A percentile compares a stretch with the other conserved stretches of the same genome.
Conservation (phyloP, 805 yeast genomes). For the Sugiyamaella smithiae region DNA sequence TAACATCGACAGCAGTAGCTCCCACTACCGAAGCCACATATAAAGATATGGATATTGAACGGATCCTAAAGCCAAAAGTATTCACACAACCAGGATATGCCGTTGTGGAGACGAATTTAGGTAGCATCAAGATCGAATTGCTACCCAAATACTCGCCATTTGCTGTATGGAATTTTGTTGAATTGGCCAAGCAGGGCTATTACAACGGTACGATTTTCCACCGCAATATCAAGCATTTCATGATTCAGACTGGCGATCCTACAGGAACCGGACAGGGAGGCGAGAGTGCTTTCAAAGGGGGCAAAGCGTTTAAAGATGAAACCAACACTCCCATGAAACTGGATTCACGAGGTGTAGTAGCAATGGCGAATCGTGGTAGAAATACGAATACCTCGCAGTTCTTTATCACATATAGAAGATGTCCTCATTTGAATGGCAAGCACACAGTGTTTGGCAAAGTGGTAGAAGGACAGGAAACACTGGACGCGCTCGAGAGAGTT, state of each 20-base stretch:
- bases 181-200: conserved; percentile 32
- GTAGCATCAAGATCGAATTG: conserved; percentile 27
- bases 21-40: conserved; percentile 28
- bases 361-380: conserved; percentile 94
- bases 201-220: conserved; percentile 33
- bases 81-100: conserved; percentile 31
- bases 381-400: conserved; percentile 91
- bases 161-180: conserved; percentile 31
- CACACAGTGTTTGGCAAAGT: conserved; percentile 79
- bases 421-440: conserved; percentile 72
- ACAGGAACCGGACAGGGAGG: conserved; percentile 37
- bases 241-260: conserved; percentile 38
- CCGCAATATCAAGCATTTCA: conserved; percentile 33
- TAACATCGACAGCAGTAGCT: conserved; percentile 33
- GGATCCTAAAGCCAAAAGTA: conserved; percentile 27
- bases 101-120: conserved; percentile 29
- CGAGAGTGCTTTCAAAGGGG: conserved; percentile 59
- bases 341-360: conserved; percentile 72
- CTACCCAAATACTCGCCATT: conserved; percentile 28
- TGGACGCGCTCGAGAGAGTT: conserved; percentile 57
- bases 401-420: conserved; percentile 64
- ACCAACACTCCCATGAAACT: conserved; percentile 50
- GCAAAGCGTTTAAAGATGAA: conserved; percentile 34
- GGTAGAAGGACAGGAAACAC: conserved; percentile 36
- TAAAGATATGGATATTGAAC: conserved; percentile 26